Percentiles rank a stretch among this genome's conserved stretches.
These are phyloP conservation scores for Neobulgaria alba DNA, from an alignment of 2,329 filamentous ascomycete species.

Conservation along the genomic window DNA sequence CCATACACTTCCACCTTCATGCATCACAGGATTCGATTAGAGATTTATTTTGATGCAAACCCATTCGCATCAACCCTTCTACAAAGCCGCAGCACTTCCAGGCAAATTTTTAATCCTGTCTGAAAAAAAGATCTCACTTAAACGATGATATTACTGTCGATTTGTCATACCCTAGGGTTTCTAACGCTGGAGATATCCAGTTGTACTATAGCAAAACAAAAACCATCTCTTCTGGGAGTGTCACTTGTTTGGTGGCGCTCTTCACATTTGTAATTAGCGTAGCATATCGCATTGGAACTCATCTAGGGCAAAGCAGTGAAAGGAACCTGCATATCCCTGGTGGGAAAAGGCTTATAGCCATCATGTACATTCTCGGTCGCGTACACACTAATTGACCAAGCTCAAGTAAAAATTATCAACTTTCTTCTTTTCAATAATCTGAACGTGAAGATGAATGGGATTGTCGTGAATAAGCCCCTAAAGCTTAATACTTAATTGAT, in stretches of 20 bases:
- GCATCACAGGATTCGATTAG: too few species aligned
- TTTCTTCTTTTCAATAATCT: neutral
- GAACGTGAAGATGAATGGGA: too few species aligned
- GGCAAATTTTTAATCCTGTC: too few species aligned
- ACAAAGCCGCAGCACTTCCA: neutral
- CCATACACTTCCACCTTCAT: neutral
- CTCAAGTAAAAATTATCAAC: conserved; percentile 1
- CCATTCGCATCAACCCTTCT: neutral
- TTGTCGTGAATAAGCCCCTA: too few species aligned
- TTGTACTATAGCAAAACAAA: neutral
- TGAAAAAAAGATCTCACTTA: neutral
- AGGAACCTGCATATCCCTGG: conserved; percentile 2
- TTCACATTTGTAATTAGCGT: conserved; percentile 3
- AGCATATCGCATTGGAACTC: conserved; percentile 4
- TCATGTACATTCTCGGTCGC: conserved; percentile 3
- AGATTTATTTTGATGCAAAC: neutral
- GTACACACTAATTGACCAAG: conserved; percentile 3
- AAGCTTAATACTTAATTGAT: too few species aligned
- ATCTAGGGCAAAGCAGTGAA: conserved; percentile 1
- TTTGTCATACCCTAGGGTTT: neutral
- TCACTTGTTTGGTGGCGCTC: neutral
- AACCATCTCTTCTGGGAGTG: neutral
- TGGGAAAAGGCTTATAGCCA: conserved; percentile 1
- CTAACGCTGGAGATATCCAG: neutral
- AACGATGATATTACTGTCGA: neutral